Base-by-base conservation (phyloP, 2,329 filamentous ascomycete genomes). In the Xylaria sp. region DNA sequence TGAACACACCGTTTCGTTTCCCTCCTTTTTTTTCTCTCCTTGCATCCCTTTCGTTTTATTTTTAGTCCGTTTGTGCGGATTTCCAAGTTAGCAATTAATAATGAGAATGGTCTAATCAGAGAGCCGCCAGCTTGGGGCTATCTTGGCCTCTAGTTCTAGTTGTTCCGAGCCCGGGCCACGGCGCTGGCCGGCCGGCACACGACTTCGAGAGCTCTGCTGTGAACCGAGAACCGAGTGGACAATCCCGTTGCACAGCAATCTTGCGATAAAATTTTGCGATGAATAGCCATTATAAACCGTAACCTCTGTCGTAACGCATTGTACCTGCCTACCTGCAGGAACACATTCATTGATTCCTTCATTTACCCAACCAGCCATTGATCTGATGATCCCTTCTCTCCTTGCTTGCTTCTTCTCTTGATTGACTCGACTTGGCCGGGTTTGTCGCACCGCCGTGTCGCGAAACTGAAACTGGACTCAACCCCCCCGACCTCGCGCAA, bases 161-260 rank as follows among this genome's bases (percentile, higher is more conserved):
- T n/a, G 50, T 30, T 57, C 57, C 27, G 45, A 30, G 30, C n/a
- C 57, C 73, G 74, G 74, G 70, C 66, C 55, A 70, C 74, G 74
- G 68, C 74, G 73, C 67, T 67, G 69, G 68, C 74, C 74, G 74
- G 70, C 68, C 71, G 64, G 72, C 70, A 65, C 65, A 69, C 72
- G 65, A 69, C 60, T 68, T 66, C 65, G 8, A 62, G 8, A 59
- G 45, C 39, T 62, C 47, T 50, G 67, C 69, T 71, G 65, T 70
- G 50, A 57, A 61, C 63, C 61, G 61, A 71, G 8, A 36, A 55
- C 68, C 68, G 68, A 73, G 72, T 70, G 71, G 69, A 65, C 69
- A 61, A 60, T 57, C 45, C 72, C 70, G 72, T 69, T 62, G 48
- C 60, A 68, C 65, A 65, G 45, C 42, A 42, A 51, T 47, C 60